These are phyloP conservation scores for Candida xyloterini DNA, from an alignment of 805 yeast genomes.

Conservation along the genomic window DNA sequence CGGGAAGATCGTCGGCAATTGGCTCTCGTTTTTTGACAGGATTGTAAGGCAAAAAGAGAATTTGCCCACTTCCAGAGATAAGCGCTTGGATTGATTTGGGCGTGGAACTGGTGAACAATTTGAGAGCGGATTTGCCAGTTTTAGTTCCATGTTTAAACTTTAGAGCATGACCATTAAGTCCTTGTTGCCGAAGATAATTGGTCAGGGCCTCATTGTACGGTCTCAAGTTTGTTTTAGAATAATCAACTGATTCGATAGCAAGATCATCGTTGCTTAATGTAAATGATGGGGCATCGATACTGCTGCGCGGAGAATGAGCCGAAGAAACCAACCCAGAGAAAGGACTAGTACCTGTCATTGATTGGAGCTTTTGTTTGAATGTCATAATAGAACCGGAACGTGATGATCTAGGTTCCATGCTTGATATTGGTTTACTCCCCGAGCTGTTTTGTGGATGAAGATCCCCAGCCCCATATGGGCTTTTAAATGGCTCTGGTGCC, in stretches of 20 bases:
- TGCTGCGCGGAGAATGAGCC: conserved; percentile 21
- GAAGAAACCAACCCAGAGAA: not conserved
- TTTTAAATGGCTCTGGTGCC: not conserved
- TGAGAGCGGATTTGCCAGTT: conserved; percentile 11
- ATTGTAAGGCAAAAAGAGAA: conserved; percentile 33
- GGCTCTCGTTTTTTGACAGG: conserved; percentile 31
- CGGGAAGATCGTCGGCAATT: conserved; percentile 23
- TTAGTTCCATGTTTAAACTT: conserved; percentile 20
- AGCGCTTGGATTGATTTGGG: conserved; percentile 21
- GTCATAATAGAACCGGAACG: conserved; percentile 24
- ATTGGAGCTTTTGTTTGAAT: conserved; percentile 19
- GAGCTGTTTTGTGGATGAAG: not conserved
- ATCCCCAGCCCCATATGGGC: conserved; percentile 2
- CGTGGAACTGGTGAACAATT: conserved; percentile 8
- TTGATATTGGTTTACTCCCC: not conserved
- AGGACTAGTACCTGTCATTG: conserved; percentile 6
- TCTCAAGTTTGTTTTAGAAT: conserved; percentile 19
- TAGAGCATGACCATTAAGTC: conserved; percentile 28
- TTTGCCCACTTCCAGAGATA: conserved; percentile 34
- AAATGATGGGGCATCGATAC: conserved; percentile 19
- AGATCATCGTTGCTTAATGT: conserved; percentile 27
- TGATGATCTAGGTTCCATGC: conserved; percentile 9
- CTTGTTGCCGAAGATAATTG: conserved; percentile 27
- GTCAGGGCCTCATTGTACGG: conserved; percentile 27
- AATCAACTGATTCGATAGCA: conserved; percentile 23